These are phyloP conservation scores for Rosa lucieae DNA, from an alignment of 306 rosid species.

Conservation along the genomic window DNA sequence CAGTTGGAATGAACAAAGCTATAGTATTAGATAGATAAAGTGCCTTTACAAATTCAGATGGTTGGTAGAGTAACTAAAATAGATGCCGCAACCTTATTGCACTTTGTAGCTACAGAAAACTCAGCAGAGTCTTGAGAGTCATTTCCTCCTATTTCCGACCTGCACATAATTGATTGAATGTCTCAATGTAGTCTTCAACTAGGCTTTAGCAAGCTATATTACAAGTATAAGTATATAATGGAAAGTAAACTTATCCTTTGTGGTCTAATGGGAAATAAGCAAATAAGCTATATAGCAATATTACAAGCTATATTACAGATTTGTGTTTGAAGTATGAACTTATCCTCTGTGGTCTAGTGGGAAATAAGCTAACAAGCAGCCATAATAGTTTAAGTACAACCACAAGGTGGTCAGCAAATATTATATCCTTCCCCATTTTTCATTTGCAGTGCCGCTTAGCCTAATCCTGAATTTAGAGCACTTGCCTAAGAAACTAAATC, in stretches of 20 bases:
- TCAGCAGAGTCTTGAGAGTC: background rate
- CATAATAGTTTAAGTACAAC: background rate
- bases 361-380: background rate
- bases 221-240: background rate
- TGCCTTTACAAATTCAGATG: background rate
- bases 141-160: background rate
- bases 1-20: background rate
- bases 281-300: too few relatives aligned
- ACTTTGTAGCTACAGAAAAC: background rate
- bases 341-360: too few relatives aligned
- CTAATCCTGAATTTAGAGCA: background rate
- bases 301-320: too few relatives aligned
- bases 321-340: too few relatives aligned
- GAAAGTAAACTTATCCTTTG: background rate
- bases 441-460: background rate
- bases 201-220: background rate
- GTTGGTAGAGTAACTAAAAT: background rate
- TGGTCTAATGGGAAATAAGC: background rate
- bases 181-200: background rate
- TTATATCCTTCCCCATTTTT: background rate
- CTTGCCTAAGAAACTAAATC: background rate
- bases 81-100: background rate
- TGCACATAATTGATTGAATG: background rate
- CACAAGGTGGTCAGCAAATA: background rate
- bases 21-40: background rate